Conservation (phyloP, 345 rosid species). For the Syzygium aromaticum region DNA sequence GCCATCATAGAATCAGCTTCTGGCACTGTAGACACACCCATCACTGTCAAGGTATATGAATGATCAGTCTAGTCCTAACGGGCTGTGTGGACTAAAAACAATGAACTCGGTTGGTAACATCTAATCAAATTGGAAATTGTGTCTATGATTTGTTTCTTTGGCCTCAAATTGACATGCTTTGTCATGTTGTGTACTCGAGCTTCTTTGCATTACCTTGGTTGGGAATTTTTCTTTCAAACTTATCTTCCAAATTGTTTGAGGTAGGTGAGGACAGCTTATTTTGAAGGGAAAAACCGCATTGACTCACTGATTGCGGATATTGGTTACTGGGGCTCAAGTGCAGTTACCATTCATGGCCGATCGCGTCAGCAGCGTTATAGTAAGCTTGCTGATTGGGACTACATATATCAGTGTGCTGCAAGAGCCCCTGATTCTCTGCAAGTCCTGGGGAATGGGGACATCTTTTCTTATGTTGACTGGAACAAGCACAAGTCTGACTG, state of each 20-base stretch:
- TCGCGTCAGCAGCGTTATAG: conserved; percentile 91
- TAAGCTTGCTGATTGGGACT: conserved; percentile 93
- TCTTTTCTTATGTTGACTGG: conserved; percentile 81
- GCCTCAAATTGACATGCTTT: not conserved
- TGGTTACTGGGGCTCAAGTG: conserved; percentile 79
- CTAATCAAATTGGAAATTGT: not conserved
- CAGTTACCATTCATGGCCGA: conserved; percentile 86
- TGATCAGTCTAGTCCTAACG: not conserved
- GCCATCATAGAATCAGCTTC: conserved; percentile 59
- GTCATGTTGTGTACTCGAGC: not conserved
- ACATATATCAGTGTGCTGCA: conserved; percentile 57
- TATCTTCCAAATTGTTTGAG: not conserved
- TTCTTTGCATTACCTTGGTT: not conserved
- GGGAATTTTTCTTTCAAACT: not conserved
- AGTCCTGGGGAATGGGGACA: conserved; percentile 86
- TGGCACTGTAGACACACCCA: conserved; percentile 64
- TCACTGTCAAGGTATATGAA: conserved; percentile 67
- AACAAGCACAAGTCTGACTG: conserved; percentile 65
- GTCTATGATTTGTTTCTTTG: not conserved
- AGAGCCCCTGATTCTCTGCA: conserved; percentile 55
- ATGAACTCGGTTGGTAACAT: not conserved
- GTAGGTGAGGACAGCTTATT: conserved; percentile 78
- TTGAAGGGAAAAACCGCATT: conserved; percentile 72
- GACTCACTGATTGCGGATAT: conserved; percentile 74
- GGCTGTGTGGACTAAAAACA: not conserved